Evolutionary conservation across 306 rosid genomes (phyloP), one percentile per base, ranked within the genome.

Genomic region (Nissolia schottii): DNA sequence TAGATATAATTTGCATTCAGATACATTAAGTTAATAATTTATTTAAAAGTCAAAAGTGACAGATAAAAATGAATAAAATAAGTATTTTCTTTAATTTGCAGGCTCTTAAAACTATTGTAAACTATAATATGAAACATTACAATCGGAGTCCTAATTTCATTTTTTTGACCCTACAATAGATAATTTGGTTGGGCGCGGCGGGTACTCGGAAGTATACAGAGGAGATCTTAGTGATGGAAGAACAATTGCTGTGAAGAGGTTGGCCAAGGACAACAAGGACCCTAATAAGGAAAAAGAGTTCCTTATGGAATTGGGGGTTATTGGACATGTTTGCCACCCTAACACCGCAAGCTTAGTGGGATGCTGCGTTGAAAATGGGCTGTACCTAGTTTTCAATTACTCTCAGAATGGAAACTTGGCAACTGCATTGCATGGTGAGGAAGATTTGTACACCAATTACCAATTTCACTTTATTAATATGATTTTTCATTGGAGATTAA

Each of bases 181-280:
- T 67, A 81, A 89, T 56, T 54, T 94, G 61, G 96, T 84, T 8
- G 98, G 98, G 28, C 63, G 85, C 62, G 98, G 98, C 18, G 98
- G 97, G 32, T 94, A 94, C 75, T 91, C 97, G 5, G 98, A 91
- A 64, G 98, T 94, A 37, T 94, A 91, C 71, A 89, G 68, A 82
- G 98, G 97, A 34, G 85, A 83, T 62, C 83, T 89, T 71, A 45
- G 71, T 45, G 80, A 87, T 79, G 96, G 95, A 58, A 8, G 64
- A 74, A 63, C 67, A 51, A 91, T 94, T 35, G 98, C 97, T 5
- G 97, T 91, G 85, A 94, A 94, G 86, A 86, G 92, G 62, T 83
- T 94, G 72, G 83, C 98, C 29, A 89, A 81, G 79, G 92, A 89
- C 87, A 86, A 87, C 88, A 89, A 77, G 19, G 80, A 91, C 65